Conservation (phyloP, 2,329 filamentous ascomycete genomes). For the Monosporascus sp. region DNA sequence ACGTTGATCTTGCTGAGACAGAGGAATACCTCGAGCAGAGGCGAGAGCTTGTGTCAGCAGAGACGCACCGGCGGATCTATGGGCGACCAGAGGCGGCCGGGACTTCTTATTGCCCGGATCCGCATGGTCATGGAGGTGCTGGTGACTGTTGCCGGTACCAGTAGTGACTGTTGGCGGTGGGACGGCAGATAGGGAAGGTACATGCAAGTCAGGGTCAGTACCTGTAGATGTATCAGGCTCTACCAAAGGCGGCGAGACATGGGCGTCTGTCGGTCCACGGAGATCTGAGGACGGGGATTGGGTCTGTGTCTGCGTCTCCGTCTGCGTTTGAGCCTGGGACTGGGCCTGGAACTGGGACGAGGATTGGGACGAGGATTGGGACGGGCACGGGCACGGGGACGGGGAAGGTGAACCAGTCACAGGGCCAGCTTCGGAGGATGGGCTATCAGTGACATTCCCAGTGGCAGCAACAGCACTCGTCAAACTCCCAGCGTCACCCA, state of each 20-base stretch:
- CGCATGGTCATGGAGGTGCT: slow-evolving; percentile 24
- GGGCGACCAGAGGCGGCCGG: slow-evolving; percentile 35
- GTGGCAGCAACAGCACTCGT: slow-evolving; percentile 13
- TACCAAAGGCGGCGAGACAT: slow-evolving; percentile 12
- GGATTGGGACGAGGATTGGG: background rate
- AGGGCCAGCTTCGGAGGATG: slow-evolving; percentile 17
- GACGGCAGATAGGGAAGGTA: slow-evolving; percentile 16
- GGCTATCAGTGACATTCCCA: slow-evolving; percentile 21
- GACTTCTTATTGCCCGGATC: slow-evolving; percentile 43
- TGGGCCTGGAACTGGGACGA: background rate
- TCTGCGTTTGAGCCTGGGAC: background rate
- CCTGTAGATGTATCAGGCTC: background rate
- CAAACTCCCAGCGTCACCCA: slow-evolving; percentile 15
- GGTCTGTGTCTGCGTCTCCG: background rate
- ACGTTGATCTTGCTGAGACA: slow-evolving; percentile 22
- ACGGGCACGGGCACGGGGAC: background rate
- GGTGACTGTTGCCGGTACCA: slow-evolving; percentile 16
- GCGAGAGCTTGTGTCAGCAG: slow-evolving; percentile 54
- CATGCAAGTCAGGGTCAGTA: slow-evolving; percentile 12
- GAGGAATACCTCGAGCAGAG: slow-evolving; percentile 49
- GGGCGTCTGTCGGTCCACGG: slow-evolving; percentile 15
- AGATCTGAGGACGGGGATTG: slow-evolving; percentile 11
- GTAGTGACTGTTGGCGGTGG: slow-evolving; percentile 17
- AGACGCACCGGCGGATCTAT: slow-evolving; percentile 46
- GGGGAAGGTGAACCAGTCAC: slow-evolving; percentile 20